These are phyloP conservation scores for Suillus spraguei DNA, from an alignment of 768 basidiomycete genomes.

Conservation along the genomic window DNA sequence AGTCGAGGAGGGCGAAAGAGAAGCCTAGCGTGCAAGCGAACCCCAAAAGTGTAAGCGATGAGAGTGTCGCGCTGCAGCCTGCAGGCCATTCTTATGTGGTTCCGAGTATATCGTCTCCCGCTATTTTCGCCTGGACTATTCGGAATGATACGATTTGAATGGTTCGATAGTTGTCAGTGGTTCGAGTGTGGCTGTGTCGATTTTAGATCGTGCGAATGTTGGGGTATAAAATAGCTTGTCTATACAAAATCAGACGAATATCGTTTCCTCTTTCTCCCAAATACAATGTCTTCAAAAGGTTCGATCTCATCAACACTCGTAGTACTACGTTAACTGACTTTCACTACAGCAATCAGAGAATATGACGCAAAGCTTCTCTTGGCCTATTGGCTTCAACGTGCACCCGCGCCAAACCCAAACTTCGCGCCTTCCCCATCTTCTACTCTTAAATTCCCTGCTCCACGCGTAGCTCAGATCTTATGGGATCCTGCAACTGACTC, in stretches of 20 bases:
- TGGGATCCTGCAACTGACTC: slow-evolving; percentile 75
- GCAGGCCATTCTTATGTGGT: too few relatives aligned
- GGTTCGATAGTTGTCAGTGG: slow-evolving; percentile 4
- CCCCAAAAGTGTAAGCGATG: too few relatives aligned
- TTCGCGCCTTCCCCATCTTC: slow-evolving; percentile 45
- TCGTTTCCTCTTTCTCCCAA: slow-evolving; percentile 5
- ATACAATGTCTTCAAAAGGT: slow-evolving; percentile 38
- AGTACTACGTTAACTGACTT: too few relatives aligned
- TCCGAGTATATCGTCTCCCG: background rate
- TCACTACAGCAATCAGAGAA: slow-evolving; percentile 77
- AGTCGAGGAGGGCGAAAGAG: too few relatives aligned
- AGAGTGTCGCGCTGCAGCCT: too few relatives aligned
- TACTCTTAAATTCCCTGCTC: slow-evolving; percentile 56
- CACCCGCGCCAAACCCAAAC: slow-evolving; percentile 75
- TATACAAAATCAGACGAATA: slow-evolving; percentile 3
- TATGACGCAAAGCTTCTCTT: slow-evolving; percentile 98
- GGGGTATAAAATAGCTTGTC: slow-evolving; percentile 19
- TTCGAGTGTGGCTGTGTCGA: slow-evolving; percentile 30
- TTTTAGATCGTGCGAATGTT: slow-evolving; percentile 33
- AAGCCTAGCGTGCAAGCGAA: too few relatives aligned
- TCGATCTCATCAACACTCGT: background rate
- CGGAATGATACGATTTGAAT: slow-evolving; percentile 2
- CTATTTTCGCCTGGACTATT: too few relatives aligned
- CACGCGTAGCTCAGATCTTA: slow-evolving; percentile 82
- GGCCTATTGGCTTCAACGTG: slow-evolving; percentile 95